Evolutionary conservation across 352 stramenopile genomes (phyloP).

Genomic region (Globisporangium emineosum): DNA sequence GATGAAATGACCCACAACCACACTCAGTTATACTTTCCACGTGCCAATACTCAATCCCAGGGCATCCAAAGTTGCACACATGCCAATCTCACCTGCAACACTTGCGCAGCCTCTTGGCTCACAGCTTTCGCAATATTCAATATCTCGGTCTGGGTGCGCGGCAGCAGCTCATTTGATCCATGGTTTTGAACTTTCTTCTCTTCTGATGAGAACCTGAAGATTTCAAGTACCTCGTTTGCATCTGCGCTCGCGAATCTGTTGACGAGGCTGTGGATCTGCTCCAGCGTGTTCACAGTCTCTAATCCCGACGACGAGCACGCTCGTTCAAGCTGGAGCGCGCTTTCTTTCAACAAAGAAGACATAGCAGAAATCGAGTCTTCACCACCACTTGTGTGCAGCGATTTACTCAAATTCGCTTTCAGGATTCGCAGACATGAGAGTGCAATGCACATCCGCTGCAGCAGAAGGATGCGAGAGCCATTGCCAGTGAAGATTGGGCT

Average conservation of each 20-base stretch:
- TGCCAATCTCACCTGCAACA: conserved; percentile 35
- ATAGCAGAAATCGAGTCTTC: neutral
- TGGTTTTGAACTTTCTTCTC: neutral
- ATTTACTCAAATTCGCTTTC: conserved; percentile 42
- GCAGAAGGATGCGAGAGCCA: neutral
- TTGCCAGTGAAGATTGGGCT: neutral
- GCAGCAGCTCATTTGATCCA: neutral
- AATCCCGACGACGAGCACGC: neutral
- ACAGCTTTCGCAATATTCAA: conserved; percentile 12
- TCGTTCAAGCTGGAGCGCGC: neutral
- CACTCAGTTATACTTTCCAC: no score
- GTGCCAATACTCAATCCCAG: no score
- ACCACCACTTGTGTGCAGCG: neutral
- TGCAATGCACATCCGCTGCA: conserved; percentile 21
- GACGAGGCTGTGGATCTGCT: conserved; percentile 10
- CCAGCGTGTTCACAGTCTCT: neutral
- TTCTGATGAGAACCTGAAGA: neutral
- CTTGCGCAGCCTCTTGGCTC: conserved; percentile 34
- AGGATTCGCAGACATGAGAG: conserved; percentile 43
- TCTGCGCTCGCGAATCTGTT: conserved; percentile 5
- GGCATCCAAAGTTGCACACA: no score
- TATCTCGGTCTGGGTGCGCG: neutral
- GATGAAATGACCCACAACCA: no score
- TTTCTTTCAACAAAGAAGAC: neutral
- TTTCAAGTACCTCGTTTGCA: neutral